Conservation (phyloP, 139 green algal genomes). For the Chlamydomonas incerta region DNA sequence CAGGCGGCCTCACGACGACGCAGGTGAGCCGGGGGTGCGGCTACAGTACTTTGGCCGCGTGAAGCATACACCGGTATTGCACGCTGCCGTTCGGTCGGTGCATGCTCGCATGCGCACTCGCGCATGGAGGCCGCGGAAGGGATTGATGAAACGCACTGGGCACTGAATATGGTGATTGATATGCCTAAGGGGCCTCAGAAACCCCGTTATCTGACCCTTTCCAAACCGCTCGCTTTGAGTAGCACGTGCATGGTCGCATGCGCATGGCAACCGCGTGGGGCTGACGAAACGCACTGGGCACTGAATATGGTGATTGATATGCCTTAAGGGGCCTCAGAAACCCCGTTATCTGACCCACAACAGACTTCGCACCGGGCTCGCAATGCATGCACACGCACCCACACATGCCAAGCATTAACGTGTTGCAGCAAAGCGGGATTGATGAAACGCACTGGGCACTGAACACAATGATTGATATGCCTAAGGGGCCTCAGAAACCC, state of each 20-base stretch:
- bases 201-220: conserved; percentile 58
- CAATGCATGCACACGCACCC: too few species aligned
- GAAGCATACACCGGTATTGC: too few species aligned
- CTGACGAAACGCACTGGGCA: conserved; percentile 79
- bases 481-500: conserved; percentile 74
- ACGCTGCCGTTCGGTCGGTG: too few species aligned
- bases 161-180: conserved; percentile 65
- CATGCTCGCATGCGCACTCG: too few species aligned
- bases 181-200: conserved; percentile 67
- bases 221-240: not conserved
- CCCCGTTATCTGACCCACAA: conserved; percentile 52
- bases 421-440: too few species aligned
- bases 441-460: conserved; percentile 80
- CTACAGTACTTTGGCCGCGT: too few species aligned
- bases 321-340: conserved; percentile 69
- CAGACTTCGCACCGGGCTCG: too few species aligned
- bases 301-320: conserved; percentile 58
- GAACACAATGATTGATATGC: conserved; percentile 53
- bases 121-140: not conserved
- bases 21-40: too few species aligned
- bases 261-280: conserved; percentile 5
- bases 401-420: not conserved
- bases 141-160: conserved; percentile 76
- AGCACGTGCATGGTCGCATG: not conserved
- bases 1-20: not conserved